phyloP scores from a whole-genome alignment of 129 eudicot species.

The Artemisia argyi region DNA sequence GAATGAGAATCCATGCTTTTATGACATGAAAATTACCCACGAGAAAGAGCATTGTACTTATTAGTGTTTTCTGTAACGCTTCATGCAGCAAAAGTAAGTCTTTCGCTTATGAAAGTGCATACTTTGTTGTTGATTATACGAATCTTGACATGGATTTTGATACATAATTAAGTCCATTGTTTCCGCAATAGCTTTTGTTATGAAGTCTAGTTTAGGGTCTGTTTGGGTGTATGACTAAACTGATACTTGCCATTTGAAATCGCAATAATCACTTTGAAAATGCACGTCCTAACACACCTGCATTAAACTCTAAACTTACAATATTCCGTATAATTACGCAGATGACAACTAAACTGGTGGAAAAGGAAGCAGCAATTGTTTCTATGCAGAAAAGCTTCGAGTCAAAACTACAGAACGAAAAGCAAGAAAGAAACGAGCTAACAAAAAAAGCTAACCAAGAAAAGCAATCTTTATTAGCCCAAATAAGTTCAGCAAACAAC shows the following conservation, averaged over 20 bases:
- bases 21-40: slow-evolving; percentile 6
- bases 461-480: slow-evolving; percentile 50
- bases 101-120: background rate
- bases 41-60: background rate
- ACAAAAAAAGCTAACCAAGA: slow-evolving; percentile 55
- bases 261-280: background rate
- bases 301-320: too few species aligned
- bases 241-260: background rate
- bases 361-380: slow-evolving; percentile 61
- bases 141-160: slow-evolving; percentile 14
- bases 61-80: background rate
- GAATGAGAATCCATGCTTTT: background rate
- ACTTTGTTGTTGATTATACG: background rate
- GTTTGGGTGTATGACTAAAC: background rate
- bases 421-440: slow-evolving; percentile 50
- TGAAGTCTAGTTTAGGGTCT: slow-evolving; percentile 6
- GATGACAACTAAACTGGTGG: slow-evolving; percentile 57
- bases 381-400: slow-evolving; percentile 63
- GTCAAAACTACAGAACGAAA: slow-evolving; percentile 50
- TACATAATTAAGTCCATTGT: background rate
- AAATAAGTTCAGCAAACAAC: slow-evolving; percentile 61
- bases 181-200: slow-evolving; percentile 1
- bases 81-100: slow-evolving; percentile 14
- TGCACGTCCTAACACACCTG: too few species aligned
- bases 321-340: slow-evolving; percentile 21